phyloP scores from a whole-genome alignment of 2,329 filamentous ascomycete genomes.

The Aspergillus terreus region DNA sequence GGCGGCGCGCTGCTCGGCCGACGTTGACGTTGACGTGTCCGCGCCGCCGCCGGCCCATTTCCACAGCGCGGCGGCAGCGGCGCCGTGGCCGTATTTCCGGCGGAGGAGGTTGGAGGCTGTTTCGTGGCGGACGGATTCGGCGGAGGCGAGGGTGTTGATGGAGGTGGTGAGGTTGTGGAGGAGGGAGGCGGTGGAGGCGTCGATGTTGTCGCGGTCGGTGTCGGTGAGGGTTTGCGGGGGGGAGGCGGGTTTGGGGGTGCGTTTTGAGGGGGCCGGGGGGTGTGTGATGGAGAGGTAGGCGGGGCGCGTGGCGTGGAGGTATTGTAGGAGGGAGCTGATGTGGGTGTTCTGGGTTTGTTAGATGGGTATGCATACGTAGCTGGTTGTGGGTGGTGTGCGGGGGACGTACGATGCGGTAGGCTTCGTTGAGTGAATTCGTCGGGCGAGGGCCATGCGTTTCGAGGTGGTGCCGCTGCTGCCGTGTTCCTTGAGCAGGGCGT shows the following conservation, averaged over 20 bases:
- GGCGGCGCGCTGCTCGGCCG: slow-evolving; percentile 65
- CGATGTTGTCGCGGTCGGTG: slow-evolving; percentile 77
- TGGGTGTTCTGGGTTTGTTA: slow-evolving; percentile 66
- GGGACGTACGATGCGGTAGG: slow-evolving; percentile 73
- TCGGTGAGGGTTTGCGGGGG: slow-evolving; percentile 65
- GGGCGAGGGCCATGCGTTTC: slow-evolving; percentile 34
- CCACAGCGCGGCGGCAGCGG: slow-evolving; percentile 55
- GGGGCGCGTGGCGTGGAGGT: slow-evolving; percentile 79
- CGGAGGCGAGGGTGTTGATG: slow-evolving; percentile 74
- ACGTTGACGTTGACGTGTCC: not conserved
- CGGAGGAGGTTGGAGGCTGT: slow-evolving; percentile 67
- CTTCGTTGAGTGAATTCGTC: slow-evolving; percentile 92
- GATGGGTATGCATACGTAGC: not conserved
- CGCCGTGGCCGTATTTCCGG: slow-evolving; percentile 62
- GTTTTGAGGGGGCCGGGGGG: not conserved
- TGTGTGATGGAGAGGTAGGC: slow-evolving; percentile 72
- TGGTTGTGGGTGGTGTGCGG: not conserved
- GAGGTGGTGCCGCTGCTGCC: slow-evolving; percentile 31
- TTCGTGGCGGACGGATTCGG: slow-evolving; percentile 75
- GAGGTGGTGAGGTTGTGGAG: slow-evolving; percentile 80
- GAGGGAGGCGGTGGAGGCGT: slow-evolving; percentile 79
- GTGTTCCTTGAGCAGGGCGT: slow-evolving; percentile 30
- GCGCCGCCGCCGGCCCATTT: slow-evolving; percentile 52
- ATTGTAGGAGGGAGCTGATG: slow-evolving; percentile 72
- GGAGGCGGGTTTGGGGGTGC: slow-evolving; percentile 52